Evolutionary conservation across 148 eudicot genomes (phyloP).

Genomic region (Camellia granthamiana): DNA sequence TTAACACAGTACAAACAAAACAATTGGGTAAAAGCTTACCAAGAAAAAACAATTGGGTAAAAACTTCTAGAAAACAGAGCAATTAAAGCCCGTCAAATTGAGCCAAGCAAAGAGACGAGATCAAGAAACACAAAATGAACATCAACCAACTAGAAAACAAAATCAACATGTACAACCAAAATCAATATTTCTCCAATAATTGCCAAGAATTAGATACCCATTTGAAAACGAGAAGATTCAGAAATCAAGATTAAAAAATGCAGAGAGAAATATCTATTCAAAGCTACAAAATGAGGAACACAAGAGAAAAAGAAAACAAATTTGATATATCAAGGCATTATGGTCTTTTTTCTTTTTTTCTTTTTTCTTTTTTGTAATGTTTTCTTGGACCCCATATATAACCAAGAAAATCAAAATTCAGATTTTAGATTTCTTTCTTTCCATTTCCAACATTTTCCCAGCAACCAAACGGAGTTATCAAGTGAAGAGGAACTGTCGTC

Average conservation of each 20-base stretch:
- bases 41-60: neutral
- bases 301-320: neutral
- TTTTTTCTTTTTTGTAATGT: no score
- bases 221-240: neutral
- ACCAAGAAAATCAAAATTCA: neutral
- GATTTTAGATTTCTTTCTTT: neutral
- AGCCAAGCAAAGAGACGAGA: neutral
- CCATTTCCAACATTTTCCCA: neutral
- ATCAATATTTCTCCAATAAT: neutral
- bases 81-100: neutral
- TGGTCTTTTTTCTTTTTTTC: neutral
- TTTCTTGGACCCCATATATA: neutral
- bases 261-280: neutral
- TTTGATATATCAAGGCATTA: slow-evolving; percentile 1
- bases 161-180: neutral
- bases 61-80: neutral
- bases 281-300: neutral
- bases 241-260: no score
- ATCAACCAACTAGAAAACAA: neutral
- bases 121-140: neutral
- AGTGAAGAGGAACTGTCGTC: neutral
- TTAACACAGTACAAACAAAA: neutral
- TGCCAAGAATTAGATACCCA: neutral
- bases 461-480: neutral
- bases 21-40: no score